Evolutionary conservation across 768 basidiomycete genomes (phyloP).

Genomic region (Leccinum obscurum): DNA sequence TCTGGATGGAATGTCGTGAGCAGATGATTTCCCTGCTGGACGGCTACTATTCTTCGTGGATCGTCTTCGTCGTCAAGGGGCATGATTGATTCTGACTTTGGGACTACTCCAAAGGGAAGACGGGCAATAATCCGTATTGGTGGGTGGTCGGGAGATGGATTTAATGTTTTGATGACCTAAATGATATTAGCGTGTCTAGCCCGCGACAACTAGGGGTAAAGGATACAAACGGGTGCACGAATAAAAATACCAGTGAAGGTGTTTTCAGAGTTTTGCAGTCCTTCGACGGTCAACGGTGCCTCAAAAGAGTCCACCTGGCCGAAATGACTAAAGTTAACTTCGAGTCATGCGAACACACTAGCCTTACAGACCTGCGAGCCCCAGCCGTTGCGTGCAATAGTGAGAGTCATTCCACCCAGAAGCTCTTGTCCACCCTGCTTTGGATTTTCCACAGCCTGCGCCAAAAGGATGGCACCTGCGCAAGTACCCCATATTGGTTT

Average conservation of each 20-base stretch:
- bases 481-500: constrained; percentile 96
- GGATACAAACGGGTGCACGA: constrained; percentile 74
- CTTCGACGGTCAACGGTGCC: constrained; percentile 63
- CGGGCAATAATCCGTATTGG: constrained; percentile 72
- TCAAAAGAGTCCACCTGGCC: constrained; percentile 88
- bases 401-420: constrained; percentile 75
- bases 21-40: constrained; percentile 81
- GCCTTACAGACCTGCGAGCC: constrained; percentile 73
- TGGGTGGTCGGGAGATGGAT: constrained; percentile 46
- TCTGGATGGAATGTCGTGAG: constrained; percentile 96
- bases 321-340: not conserved
- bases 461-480: constrained; percentile 89
- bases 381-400: constrained; percentile 87
- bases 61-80: constrained; percentile 49
- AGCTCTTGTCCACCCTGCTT: constrained; percentile 90
- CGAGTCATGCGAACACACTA: not conserved
- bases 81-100: constrained; percentile 34
- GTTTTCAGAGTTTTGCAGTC: constrained; percentile 54
- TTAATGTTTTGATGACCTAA: constrained; percentile 65
- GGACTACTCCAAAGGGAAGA: constrained; percentile 54
- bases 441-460: constrained; percentile 68
- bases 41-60: constrained; percentile 73
- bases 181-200: not conserved
- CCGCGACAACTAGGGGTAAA: not conserved
- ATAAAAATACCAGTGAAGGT: constrained; percentile 90